Evolutionary conservation across 441 rosid genomes (phyloP).

Genomic region (Erodium texanum): DNA sequence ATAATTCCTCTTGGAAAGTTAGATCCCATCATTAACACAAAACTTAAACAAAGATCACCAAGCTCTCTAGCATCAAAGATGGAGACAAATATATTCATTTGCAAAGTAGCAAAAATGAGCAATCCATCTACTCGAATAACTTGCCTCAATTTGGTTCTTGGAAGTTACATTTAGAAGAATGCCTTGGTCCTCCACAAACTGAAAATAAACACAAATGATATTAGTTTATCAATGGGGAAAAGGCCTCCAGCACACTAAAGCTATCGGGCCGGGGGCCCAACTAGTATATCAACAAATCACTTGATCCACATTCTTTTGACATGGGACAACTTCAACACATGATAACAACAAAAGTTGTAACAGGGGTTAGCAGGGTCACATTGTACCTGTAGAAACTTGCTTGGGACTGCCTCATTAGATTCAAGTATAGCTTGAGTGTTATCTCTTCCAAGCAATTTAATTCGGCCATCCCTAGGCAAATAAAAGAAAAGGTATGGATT

Average conservation of each 20-base stretch:
- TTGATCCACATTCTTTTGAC: background rate
- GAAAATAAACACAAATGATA: conserved; percentile 9
- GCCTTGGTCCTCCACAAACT: conserved; percentile 73
- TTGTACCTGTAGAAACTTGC: conserved; percentile 71
- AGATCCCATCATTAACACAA: conserved; percentile 10
- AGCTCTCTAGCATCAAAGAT: background rate
- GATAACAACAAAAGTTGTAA: background rate
- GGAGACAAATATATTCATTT: background rate
- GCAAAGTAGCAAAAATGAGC: background rate
- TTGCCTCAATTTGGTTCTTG: conserved; percentile 75
- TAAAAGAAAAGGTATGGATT: background rate
- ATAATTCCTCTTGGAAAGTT: conserved; percentile 14
- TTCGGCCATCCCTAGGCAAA: conserved; percentile 63
- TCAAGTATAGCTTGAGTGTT: conserved; percentile 60
- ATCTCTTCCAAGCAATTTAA: conserved; percentile 68
- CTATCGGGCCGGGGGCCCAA: conserved; percentile 1
- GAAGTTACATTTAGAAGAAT: conserved; percentile 60
- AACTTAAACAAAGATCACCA: background rate
- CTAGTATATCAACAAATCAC: background rate
- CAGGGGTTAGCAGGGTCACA: conserved; percentile 9
- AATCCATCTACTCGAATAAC: conserved; percentile 14
- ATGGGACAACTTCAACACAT: background rate
- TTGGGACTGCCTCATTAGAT: conserved; percentile 49
- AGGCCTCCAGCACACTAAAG: background rate
- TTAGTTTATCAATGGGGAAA: conserved; percentile 11